Evolutionary conservation across 1,139 yeast species (phyloP).

Genomic region (Magnusiomyces fungicola): DNA sequence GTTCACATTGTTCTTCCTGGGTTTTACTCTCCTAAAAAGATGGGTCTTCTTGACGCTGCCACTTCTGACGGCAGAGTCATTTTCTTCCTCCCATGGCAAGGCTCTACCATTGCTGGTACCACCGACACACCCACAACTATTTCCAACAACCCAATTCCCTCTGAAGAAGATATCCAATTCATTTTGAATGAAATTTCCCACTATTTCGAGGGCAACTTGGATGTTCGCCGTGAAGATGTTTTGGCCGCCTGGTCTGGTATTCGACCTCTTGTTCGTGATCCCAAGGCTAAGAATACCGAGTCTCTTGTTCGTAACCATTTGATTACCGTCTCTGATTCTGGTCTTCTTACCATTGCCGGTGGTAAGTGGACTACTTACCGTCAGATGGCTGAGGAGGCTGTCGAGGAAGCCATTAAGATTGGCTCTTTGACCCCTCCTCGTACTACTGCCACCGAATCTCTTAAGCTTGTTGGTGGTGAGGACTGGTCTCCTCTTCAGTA

Average conservation of each 20-base stretch:
- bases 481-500: slow-evolving; percentile 61
- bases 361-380: slow-evolving; percentile 99
- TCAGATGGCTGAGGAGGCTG: slow-evolving; percentile 96
- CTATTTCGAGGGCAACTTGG: slow-evolving; percentile 67
- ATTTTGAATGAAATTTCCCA: slow-evolving; percentile 82
- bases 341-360: slow-evolving; percentile 84
- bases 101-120: slow-evolving; percentile 92
- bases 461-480: slow-evolving; percentile 67
- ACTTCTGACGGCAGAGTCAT: slow-evolving; percentile 95
- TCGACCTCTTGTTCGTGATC: slow-evolving; percentile 90
- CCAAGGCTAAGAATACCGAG: slow-evolving; percentile 56
- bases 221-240: slow-evolving; percentile 84
- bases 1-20: slow-evolving; percentile 91
- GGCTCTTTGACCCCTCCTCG: slow-evolving; percentile 38
- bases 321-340: slow-evolving; percentile 62
- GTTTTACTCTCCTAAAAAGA: slow-evolving; percentile 78
- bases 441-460: slow-evolving; percentile 54
- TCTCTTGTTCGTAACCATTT: slow-evolving; percentile 88
- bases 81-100: slow-evolving; percentile 98
- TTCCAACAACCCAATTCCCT: slow-evolving; percentile 63
- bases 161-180: slow-evolving; percentile 85
- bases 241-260: slow-evolving; percentile 96
- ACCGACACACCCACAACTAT: slow-evolving; percentile 76
- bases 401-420: slow-evolving; percentile 60
- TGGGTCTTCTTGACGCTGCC: slow-evolving; percentile 87